Evolutionary conservation across 345 rosid species (phyloP).

Genomic region (Cardamine resedifolia): DNA sequence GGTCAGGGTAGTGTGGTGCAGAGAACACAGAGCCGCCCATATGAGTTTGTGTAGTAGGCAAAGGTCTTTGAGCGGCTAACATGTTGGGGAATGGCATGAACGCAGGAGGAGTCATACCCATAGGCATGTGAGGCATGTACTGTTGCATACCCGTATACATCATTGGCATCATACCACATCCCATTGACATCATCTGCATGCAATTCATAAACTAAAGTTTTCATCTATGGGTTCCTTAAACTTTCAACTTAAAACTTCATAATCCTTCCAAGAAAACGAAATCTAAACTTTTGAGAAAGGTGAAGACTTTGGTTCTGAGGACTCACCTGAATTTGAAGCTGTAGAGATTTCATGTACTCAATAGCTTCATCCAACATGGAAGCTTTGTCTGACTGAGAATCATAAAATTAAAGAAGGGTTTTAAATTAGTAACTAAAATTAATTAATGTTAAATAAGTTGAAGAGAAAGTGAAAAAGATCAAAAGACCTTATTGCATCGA

Average conservation of each 20-base stretch:
- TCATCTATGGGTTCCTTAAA: too few species aligned
- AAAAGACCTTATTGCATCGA: conserved; percentile 40
- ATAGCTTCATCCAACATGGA: conserved; percentile 45
- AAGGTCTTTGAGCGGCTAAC: conserved; percentile 49
- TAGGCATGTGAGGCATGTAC: conserved; percentile 60
- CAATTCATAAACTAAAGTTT: conserved; percentile 23
- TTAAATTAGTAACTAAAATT: not conserved
- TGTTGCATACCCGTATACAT: conserved; percentile 70
- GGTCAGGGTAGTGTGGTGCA: conserved; percentile 60
- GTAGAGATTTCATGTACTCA: conserved; percentile 41
- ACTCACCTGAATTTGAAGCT: conserved; percentile 40
- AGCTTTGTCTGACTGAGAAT: conserved; percentile 41
- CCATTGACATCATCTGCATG: conserved; percentile 85
- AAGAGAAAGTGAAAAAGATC: not conserved
- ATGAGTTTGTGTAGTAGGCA: conserved; percentile 57
- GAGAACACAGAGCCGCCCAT: conserved; percentile 56
- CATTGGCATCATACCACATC: conserved; percentile 78
- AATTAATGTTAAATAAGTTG: conserved; percentile 20
- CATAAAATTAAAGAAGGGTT: not conserved
- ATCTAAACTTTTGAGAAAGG: too few species aligned
- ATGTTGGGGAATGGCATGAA: conserved; percentile 79
- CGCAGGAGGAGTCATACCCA: conserved; percentile 49
- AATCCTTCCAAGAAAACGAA: too few species aligned
- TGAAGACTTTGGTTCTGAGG: not conserved
- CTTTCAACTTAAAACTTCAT: too few species aligned